phyloP scores from a whole-genome alignment of 495 filamentous ascomycete species.

The Penicillium roqueforti region DNA sequence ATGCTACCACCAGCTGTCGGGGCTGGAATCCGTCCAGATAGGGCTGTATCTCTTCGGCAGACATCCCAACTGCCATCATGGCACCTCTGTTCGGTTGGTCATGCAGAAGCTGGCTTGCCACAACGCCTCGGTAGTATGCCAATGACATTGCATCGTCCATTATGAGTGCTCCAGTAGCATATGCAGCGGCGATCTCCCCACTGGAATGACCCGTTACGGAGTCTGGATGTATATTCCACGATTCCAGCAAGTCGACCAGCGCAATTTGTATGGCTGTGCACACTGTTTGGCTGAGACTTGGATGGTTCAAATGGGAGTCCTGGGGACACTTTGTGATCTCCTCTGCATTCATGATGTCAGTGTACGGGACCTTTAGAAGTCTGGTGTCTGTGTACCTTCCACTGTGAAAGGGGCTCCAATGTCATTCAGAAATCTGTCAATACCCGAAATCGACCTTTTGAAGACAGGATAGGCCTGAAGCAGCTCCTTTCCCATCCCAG shows the following conservation, averaged over 20 bases:
- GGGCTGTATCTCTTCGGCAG: constrained; percentile 13
- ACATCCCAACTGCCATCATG: constrained; percentile 37
- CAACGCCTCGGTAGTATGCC: constrained; percentile 28
- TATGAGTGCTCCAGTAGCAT: constrained; percentile 25
- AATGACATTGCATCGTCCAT: constrained; percentile 36
- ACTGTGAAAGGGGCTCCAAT: constrained; percentile 25
- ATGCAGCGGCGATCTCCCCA: constrained; percentile 53
- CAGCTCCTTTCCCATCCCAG: constrained; percentile 33
- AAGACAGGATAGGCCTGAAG: constrained; percentile 35
- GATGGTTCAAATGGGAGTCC: constrained; percentile 13
- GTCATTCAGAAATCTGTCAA: constrained; percentile 12
- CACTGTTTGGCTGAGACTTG: constrained; percentile 19
- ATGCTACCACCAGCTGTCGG: constrained; percentile 36
- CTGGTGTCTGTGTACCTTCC: constrained; percentile 2
- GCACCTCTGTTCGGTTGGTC: constrained; percentile 15
- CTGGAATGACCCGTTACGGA: constrained; percentile 57
- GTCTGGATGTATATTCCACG: constrained; percentile 24
- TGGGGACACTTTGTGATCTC: constrained; percentile 12
- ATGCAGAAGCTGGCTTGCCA: constrained; percentile 10
- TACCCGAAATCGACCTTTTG: constrained; percentile 19
- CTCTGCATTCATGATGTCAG: neutral
- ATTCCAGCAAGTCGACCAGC: constrained; percentile 29
- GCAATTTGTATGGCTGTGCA: constrained; percentile 32
- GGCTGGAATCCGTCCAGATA: constrained; percentile 12
- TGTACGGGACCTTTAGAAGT: neutral